Evolutionary conservation across 768 basidiomycete species (phyloP).

Genomic region (Auriculariales sp.): DNA sequence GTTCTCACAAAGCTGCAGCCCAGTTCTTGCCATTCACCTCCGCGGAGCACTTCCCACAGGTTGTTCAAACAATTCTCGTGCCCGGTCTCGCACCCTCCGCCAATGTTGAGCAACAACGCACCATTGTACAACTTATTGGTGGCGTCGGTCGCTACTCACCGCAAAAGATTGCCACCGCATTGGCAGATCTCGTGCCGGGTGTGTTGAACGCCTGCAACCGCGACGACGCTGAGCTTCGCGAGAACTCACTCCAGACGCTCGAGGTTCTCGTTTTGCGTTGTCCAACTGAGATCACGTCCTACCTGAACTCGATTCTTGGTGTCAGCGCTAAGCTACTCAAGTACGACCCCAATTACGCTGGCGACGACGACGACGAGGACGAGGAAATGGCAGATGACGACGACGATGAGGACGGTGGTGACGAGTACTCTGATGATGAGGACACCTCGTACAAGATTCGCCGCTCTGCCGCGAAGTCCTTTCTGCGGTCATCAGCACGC

Average conservation of each 20-base stretch:
- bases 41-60: slow-evolving; percentile 41
- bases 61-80: slow-evolving; percentile 44
- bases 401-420: slow-evolving; percentile 67
- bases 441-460: slow-evolving; percentile 97
- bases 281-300: slow-evolving; percentile 67
- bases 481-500: slow-evolving; percentile 71
- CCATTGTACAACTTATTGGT: slow-evolving; percentile 64
- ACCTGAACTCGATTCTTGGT: slow-evolving; percentile 52
- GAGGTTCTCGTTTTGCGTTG: slow-evolving; percentile 76
- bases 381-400: slow-evolving; percentile 43
- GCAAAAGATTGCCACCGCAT: slow-evolving; percentile 41
- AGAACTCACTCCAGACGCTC: slow-evolving; percentile 73
- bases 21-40: slow-evolving; percentile 69
- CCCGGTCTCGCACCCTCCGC: slow-evolving; percentile 40
- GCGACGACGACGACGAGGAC: slow-evolving; percentile 49
- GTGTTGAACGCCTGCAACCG: slow-evolving; percentile 52
- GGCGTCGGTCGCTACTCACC: slow-evolving; percentile 68
- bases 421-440: slow-evolving; percentile 91
- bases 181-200: slow-evolving; percentile 52
- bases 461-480: slow-evolving; percentile 80
- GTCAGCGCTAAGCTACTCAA: slow-evolving; percentile 69
- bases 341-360: slow-evolving; percentile 83
- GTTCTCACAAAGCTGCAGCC: slow-evolving; percentile 19
- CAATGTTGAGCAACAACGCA: slow-evolving; percentile 54
- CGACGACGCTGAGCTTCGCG: slow-evolving; percentile 74